Conservation (phyloP, 306 rosid genomes). For the Prunus kanzakura region DNA sequence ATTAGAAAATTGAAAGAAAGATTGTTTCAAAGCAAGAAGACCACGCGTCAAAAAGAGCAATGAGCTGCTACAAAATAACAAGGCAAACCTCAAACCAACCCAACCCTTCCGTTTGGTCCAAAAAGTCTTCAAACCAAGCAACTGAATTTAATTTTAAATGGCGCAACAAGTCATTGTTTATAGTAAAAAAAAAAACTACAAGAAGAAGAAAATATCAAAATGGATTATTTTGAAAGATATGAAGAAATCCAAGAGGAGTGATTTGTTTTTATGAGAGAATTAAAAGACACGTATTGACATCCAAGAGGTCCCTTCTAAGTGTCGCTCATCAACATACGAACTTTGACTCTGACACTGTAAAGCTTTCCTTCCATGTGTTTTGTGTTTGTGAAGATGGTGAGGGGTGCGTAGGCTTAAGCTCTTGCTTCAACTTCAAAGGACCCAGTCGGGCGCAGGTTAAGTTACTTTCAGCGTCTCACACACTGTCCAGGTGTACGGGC, state of each 20-base stretch:
- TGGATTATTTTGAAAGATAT: not conserved
- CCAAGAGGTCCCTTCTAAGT: constrained; percentile 16
- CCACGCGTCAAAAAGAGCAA: constrained; percentile 18
- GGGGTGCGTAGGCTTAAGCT: not conserved
- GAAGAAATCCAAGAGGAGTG: not conserved
- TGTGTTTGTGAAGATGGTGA: not conserved
- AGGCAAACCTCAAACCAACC: not conserved
- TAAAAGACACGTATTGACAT: constrained; percentile 17
- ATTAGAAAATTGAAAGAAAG: not conserved
- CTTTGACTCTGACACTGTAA: not conserved
- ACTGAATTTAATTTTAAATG: not conserved
- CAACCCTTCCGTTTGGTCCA: not conserved
- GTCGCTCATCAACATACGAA: constrained; percentile 9
- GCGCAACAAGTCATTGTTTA: not conserved
- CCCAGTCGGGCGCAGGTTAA: not conserved
- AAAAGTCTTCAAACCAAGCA: not conserved
- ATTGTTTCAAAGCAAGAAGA: not conserved
- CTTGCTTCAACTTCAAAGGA: not conserved
- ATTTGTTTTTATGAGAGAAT: not conserved
- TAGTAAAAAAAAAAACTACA: too few relatives aligned
- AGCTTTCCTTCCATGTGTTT: not conserved
- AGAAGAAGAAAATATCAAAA: not conserved
- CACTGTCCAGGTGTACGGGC: not conserved
- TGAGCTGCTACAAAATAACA: not conserved
- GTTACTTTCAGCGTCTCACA: constrained; percentile 1